Evolutionary conservation across 495 filamentous ascomycete genomes (phyloP), one percentile per base, ranked within the genome.

Genomic region (Daldinia loculata): DNA sequence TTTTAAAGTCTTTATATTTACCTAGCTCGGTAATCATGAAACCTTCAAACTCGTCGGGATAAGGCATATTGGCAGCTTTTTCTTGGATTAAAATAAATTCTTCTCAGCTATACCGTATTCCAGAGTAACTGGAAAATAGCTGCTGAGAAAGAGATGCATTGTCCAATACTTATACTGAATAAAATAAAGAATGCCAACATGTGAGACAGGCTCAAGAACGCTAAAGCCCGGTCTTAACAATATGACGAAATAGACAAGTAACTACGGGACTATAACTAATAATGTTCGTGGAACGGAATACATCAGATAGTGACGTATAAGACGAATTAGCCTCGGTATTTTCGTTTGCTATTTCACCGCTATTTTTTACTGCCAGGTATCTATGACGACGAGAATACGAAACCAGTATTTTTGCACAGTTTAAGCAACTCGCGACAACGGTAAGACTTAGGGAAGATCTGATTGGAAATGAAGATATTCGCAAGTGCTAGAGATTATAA

Each of bases 21-120:
- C 87, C 82, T 51, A 84, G 81, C 75, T 84, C 82, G 61, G 89
- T 81, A 75, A 92, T 85, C 83, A 89, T 87, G 81, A 92, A 94
- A 58, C 92, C 92, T 70, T 89, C 84, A 55, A 93, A 91, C 69
- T 88, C 88, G 45, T 93, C 90, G 74, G 91, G 92, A 78, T 93
- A 93, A 66, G 84, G 83, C 91, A 93, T 92, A n/a, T 78, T 77
- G 56, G 38, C 5, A 11, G 55, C 9, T 41, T 39, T 38, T 22
- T 19, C 22, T 45, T 36, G 2, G 14, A 56, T n/a, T 9, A 36
- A 36, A 36, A 9, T 19, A 19, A 36, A 36, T 19, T 34, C 0
- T 1, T 34, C 29, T n/a, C 8, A 2, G 17, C 2, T 36, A 30
- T 36, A 34, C n/a, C 5, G 29, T 22, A 5, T 56, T 30, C 4